Conservation (phyloP, 2,329 filamentous ascomycete species). For the Colletotrichum sp. region DNA sequence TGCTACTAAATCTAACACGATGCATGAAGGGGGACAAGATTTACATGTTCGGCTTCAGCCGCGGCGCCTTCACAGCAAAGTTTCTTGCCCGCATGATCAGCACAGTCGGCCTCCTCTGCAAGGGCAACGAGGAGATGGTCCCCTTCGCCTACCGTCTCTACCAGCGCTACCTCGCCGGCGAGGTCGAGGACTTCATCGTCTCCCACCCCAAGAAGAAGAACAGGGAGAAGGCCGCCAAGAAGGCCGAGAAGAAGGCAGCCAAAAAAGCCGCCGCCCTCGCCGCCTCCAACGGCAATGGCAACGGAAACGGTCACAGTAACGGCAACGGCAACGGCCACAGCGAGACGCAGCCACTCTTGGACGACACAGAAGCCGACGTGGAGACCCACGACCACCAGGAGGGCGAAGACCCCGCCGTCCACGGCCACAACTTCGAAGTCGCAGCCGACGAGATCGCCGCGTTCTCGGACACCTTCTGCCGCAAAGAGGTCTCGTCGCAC, state of each 20-base stretch:
- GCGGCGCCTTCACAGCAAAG: slow-evolving; percentile 58
- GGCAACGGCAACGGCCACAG: not conserved
- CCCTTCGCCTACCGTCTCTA: slow-evolving; percentile 53
- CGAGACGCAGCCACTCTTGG: slow-evolving; percentile 10
- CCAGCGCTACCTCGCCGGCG: slow-evolving; percentile 43
- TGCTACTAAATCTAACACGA: not conserved
- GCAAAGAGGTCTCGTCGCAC: not conserved
- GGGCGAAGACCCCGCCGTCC: slow-evolving; percentile 22
- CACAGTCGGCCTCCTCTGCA: slow-evolving; percentile 52
- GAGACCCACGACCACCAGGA: slow-evolving; percentile 26
- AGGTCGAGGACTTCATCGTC: slow-evolving; percentile 35
- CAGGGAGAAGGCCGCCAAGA: slow-evolving; percentile 19
- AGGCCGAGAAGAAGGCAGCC: slow-evolving; percentile 12
- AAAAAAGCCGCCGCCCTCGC: not conserved
- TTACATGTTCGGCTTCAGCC: slow-evolving; percentile 60
- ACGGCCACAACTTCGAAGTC: slow-evolving; percentile 26
- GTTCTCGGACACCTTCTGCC: not conserved
- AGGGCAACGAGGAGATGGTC: slow-evolving; percentile 59
- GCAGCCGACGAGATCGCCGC: slow-evolving; percentile 39
- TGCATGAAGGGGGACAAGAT: slow-evolving; percentile 47
- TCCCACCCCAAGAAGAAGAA: slow-evolving; percentile 21
- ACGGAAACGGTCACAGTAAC: not conserved
- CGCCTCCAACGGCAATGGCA: not conserved
- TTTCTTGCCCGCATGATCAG: slow-evolving; percentile 58
- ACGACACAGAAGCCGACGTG: slow-evolving; percentile 22